Percentiles rank a stretch among this genome's conserved stretches.
phyloP scores from a whole-genome alignment of 495 filamentous ascomycete genomes.

The Penicillium herquei region DNA sequence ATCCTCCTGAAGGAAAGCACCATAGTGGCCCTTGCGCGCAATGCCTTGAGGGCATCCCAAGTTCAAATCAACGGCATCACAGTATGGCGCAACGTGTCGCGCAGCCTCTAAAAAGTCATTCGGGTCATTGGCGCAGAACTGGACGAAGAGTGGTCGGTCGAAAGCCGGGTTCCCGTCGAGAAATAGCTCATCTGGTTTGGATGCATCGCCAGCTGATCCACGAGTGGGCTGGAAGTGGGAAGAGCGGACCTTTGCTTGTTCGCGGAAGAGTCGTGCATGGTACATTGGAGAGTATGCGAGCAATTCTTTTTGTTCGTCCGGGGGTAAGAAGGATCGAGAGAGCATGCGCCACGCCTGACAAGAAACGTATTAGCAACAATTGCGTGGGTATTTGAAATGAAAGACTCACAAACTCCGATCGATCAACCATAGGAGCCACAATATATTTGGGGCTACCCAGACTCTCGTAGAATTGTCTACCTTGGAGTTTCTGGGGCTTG shows the following conservation, averaged over 20 bases:
- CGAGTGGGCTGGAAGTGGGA: slow-evolving; percentile 73
- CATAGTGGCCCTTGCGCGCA: slow-evolving; percentile 84
- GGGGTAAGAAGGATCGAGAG: slow-evolving; percentile 80
- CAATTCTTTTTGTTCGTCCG: slow-evolving; percentile 54
- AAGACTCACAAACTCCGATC: slow-evolving; percentile 86
- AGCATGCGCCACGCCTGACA: slow-evolving; percentile 90
- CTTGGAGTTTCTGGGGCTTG: slow-evolving; percentile 61
- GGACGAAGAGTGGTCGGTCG: slow-evolving; percentile 89
- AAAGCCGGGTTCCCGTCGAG: slow-evolving; percentile 82
- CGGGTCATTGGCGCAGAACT: slow-evolving; percentile 94
- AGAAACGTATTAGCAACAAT: slow-evolving; percentile 9
- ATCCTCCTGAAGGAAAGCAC: slow-evolving; percentile 92
- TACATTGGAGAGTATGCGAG: slow-evolving; percentile 94
- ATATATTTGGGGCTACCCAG: slow-evolving; percentile 88
- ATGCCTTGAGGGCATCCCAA: slow-evolving; percentile 98
- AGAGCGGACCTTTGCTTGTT: slow-evolving; percentile 70
- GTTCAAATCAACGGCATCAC: slow-evolving; percentile 95
- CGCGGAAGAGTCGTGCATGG: slow-evolving; percentile 80
- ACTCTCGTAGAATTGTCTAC: slow-evolving; percentile 88
- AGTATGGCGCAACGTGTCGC: slow-evolving; percentile 71
- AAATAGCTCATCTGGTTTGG: slow-evolving; percentile 38
- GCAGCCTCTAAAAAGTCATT: slow-evolving; percentile 75
- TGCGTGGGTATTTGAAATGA: not conserved
- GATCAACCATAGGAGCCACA: slow-evolving; percentile 96
- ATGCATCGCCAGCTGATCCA: slow-evolving; percentile 27